These are phyloP conservation scores for Stentor coeruleus DNA, from an alignment of 73 alveolate genomes.

Conservation along the genomic window DNA sequence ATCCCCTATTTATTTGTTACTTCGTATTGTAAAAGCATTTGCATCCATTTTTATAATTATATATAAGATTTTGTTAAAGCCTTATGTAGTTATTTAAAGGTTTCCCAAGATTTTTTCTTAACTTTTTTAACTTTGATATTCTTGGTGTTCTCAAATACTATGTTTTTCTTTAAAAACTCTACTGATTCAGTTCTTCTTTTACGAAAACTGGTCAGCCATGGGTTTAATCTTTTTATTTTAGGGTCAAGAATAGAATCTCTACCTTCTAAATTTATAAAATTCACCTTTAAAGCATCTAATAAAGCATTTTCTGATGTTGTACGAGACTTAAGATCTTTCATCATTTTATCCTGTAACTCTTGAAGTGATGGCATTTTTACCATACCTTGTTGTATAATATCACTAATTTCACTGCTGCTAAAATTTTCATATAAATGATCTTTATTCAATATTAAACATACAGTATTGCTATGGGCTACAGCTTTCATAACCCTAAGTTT, in stretches of 20 bases:
- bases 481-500: neutral
- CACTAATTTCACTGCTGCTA: neutral
- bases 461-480: neutral
- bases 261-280: neutral
- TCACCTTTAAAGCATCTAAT: conserved; percentile 17
- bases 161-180: neutral
- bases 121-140: too few relatives aligned
- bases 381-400: neutral
- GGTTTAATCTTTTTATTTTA: neutral
- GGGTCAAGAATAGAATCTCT: neutral
- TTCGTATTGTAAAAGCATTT: neutral
- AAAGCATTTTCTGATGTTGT: conserved; percentile 1
- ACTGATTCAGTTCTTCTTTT: neutral
- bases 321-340: neutral
- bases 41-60: neutral
- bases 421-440: neutral
- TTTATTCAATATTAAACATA: neutral
- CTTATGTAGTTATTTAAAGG: too few relatives aligned
- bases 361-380: neutral
- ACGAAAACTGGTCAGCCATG: neutral
- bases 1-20: neutral
- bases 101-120: too few relatives aligned
- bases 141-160: neutral
- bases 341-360: conserved; percentile 16
- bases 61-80: too few relatives aligned